These are phyloP conservation scores for Petrea volubilis DNA, from an alignment of 257 asterid genomes.

Conservation along the genomic window DNA sequence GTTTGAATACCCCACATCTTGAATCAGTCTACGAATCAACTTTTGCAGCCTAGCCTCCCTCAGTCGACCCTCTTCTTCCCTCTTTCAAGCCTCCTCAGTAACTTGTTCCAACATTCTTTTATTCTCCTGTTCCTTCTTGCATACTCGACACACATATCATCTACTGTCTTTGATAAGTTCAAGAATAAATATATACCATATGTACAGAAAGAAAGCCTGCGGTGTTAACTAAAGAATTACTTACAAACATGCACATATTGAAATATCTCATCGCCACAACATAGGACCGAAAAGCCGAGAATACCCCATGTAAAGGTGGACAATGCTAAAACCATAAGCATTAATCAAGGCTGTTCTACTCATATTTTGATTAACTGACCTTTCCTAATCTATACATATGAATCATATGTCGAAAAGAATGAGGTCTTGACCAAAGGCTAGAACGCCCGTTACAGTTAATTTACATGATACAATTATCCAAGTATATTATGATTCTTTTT, in stretches of 20 bases:
- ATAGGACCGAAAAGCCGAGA: background rate
- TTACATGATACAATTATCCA: constrained; percentile 12
- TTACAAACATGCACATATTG: background rate
- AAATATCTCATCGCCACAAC: background rate
- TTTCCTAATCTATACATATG: constrained; percentile 14
- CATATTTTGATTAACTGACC: background rate
- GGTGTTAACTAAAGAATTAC: background rate
- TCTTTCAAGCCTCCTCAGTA: too few species aligned
- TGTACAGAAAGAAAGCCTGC: background rate
- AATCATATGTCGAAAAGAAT: background rate
- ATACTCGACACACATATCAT: too few species aligned
- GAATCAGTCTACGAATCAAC: too few species aligned
- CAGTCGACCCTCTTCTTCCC: too few species aligned
- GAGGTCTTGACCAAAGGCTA: constrained; percentile 17
- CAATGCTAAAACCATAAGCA: background rate
- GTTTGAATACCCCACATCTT: too few species aligned
- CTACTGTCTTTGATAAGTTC: too few species aligned
- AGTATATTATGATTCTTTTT: background rate
- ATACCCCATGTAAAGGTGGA: constrained; percentile 8
- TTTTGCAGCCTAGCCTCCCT: too few species aligned
- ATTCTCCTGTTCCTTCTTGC: too few species aligned
- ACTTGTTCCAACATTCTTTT: too few species aligned
- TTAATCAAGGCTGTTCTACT: background rate
- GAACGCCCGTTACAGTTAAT: constrained; percentile 24
- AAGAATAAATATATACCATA: too few species aligned